These are phyloP conservation scores for Paragyromitra xinjiangensis DNA, from an alignment of 495 filamentous ascomycete species.

Conservation along the genomic window DNA sequence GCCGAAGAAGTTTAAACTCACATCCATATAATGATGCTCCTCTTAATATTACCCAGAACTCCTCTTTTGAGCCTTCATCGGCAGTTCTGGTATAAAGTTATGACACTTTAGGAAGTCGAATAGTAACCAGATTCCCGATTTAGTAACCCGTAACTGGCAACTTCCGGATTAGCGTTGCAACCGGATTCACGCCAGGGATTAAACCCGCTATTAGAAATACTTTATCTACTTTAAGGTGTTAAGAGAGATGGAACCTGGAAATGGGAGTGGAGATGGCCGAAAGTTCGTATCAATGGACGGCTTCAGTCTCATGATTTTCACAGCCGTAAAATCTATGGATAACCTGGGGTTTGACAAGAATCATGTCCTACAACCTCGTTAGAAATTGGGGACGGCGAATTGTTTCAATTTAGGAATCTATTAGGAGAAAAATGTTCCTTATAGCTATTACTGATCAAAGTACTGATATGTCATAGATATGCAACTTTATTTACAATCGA, in stretches of 20 bases:
- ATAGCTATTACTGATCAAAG: neutral
- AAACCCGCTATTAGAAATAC: neutral
- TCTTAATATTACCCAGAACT: neutral
- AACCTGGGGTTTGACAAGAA: neutral
- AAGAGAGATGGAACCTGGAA: neutral
- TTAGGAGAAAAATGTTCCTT: neutral
- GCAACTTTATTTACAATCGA: neutral
- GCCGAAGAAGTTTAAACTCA: conserved; percentile 26
- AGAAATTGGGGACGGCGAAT: neutral
- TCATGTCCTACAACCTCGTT: neutral
- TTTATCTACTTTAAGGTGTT: neutral
- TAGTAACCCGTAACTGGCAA: conserved; percentile 20
- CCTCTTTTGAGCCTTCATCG: neutral
- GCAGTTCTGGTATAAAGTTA: conserved; percentile 3
- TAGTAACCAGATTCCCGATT: conserved; percentile 38
- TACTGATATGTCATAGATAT: neutral
- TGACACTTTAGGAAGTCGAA: conserved; percentile 21
- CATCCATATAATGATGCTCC: neutral
- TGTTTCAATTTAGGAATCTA: conserved; percentile 20
- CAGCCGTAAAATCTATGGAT: neutral
- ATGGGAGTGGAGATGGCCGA: neutral
- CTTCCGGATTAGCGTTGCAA: conserved; percentile 32
- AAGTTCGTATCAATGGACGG: neutral
- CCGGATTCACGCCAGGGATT: conserved; percentile 30
- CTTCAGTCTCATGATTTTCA: neutral